Evolutionary conservation across 139 green algal species (phyloP).

Genomic region (Chlamydomonas sphaeroides): DNA sequence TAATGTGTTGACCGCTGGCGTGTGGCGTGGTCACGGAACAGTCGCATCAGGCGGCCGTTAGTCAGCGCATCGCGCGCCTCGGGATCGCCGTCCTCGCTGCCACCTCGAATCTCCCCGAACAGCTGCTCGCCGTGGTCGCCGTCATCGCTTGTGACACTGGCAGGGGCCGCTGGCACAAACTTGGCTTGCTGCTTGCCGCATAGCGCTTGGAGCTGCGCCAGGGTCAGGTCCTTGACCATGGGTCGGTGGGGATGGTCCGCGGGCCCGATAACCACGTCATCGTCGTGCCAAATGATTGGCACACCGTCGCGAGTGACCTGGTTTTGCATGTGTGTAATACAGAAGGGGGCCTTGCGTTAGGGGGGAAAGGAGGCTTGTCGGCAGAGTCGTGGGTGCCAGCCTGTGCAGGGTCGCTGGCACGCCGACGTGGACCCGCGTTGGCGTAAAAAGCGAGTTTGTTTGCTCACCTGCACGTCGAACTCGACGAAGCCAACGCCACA

Average conservation of each 20-base stretch:
- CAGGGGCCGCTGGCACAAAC: background rate
- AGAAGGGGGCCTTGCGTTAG: no score
- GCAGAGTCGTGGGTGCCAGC: no score
- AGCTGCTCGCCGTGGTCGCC: background rate
- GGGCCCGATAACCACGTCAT: slow-evolving; percentile 69
- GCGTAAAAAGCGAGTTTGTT: no score
- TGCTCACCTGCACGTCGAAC: slow-evolving; percentile 83
- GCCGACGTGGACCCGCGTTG: no score
- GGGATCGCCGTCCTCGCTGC: slow-evolving; percentile 29
- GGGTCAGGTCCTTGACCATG: slow-evolving; percentile 68
- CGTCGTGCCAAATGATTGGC: slow-evolving; percentile 88
- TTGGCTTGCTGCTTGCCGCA: slow-evolving; percentile 10
- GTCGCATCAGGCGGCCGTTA: slow-evolving; percentile 1
- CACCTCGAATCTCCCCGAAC: no score
- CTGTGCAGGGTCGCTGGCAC: background rate
- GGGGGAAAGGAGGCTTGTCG: background rate
- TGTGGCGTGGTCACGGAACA: slow-evolving; percentile 41
- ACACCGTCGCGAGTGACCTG: slow-evolving; percentile 79
- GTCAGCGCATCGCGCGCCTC: background rate
- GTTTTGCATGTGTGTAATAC: no score
- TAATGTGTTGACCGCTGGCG: background rate
- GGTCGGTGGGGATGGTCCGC: slow-evolving; percentile 30
- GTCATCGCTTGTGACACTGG: background rate
- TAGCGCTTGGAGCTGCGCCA: slow-evolving; percentile 73
- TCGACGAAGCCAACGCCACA: slow-evolving; percentile 84